Evolutionary conservation across 257 asterid species (phyloP), one percentile per base, ranked within the genome.

Genomic region (Buddleja alternifolia): DNA sequence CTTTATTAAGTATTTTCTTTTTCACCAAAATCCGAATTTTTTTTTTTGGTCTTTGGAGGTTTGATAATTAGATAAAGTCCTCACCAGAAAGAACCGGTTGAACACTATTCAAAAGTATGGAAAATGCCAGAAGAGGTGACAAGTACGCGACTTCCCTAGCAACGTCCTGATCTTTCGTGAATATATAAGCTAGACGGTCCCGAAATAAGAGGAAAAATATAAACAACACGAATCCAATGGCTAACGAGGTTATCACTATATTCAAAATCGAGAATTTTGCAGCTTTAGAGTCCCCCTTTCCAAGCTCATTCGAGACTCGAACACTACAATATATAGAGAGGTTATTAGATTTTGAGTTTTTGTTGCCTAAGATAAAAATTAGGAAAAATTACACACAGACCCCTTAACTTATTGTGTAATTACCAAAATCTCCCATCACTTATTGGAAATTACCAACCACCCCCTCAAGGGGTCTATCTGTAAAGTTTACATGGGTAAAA

Each of bases 1-100:
- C n/a, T n/a, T n/a, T n/a, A n/a, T n/a, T n/a, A n/a, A n/a, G n/a
- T n/a, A n/a, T n/a, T n/a, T n/a, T n/a, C n/a, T n/a, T n/a, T n/a
- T n/a, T n/a, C n/a, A n/a, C n/a, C n/a, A n/a, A n/a, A n/a, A n/a
- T n/a, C n/a, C n/a, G n/a, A n/a, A n/a, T n/a, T n/a, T n/a, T n/a
- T n/a, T n/a, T n/a, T n/a, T n/a, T n/a, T n/a, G n/a, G n/a, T n/a
- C n/a, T n/a, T n/a, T n/a, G n/a, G n/a, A n/a, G n/a, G n/a, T n/a
- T n/a, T n/a, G n/a, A n/a, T n/a, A n/a, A n/a, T n/a, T n/a, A n/a
- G n/a, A n/a, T n/a, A n/a, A n/a, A n/a, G 8, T 40, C 46, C 69
- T 59, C 79, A 81, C 96, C 96, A 14, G 91, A 86, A 16, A 86
- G 89, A 64, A 88, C 89, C 0, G 93, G 90, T n/a, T 88, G 90